These are phyloP conservation scores for Uncinocarpus reesii DNA, from an alignment of 2,329 filamentous ascomycete species.

Conservation along the genomic window DNA sequence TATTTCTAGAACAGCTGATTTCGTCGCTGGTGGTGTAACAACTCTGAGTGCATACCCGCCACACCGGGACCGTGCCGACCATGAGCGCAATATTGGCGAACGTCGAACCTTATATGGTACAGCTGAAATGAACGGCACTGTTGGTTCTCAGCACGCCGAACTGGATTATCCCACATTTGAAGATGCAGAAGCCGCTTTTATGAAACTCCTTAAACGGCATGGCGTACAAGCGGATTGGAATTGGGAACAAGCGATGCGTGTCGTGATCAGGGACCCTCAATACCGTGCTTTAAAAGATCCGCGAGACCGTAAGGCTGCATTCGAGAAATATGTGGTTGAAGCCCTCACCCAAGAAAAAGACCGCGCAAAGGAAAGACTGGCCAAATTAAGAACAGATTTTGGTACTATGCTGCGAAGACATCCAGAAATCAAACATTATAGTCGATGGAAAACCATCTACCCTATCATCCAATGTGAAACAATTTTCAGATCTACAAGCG, in stretches of 20 bases:
- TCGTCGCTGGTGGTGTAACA: slow-evolving; percentile 49
- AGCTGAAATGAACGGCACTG: slow-evolving; percentile 35
- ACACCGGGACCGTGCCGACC: slow-evolving; percentile 41
- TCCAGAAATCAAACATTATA: slow-evolving; percentile 94
- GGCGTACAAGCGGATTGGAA: slow-evolving; percentile 84
- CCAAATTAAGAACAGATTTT: slow-evolving; percentile 89
- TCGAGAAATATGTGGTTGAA: slow-evolving; percentile 90
- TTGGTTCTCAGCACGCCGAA: slow-evolving; percentile 44
- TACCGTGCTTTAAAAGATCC: slow-evolving; percentile 90
- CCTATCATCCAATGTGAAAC: slow-evolving; percentile 92
- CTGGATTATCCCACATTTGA: slow-evolving; percentile 70
- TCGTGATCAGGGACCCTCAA: slow-evolving; percentile 79
- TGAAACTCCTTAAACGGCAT: slow-evolving; percentile 74
- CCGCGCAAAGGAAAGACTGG: slow-evolving; percentile 80
- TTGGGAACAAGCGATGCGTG: slow-evolving; percentile 81
- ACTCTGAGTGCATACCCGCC: slow-evolving; percentile 29
- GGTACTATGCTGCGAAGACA: slow-evolving; percentile 92
- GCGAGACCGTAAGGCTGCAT: slow-evolving; percentile 77
- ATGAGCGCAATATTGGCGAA: slow-evolving; percentile 38
- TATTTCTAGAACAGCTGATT: slow-evolving; percentile 38
- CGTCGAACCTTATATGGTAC: slow-evolving; percentile 39
- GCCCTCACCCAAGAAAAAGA: slow-evolving; percentile 87
- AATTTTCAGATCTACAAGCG: slow-evolving; percentile 81
- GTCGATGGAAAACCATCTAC: slow-evolving; percentile 89
- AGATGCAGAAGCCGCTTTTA: slow-evolving; percentile 86